Percentiles rank a stretch among this genome's conserved stretches.
phyloP scores from a whole-genome alignment of 1,139 yeast species.

The Taphrina confusa region DNA sequence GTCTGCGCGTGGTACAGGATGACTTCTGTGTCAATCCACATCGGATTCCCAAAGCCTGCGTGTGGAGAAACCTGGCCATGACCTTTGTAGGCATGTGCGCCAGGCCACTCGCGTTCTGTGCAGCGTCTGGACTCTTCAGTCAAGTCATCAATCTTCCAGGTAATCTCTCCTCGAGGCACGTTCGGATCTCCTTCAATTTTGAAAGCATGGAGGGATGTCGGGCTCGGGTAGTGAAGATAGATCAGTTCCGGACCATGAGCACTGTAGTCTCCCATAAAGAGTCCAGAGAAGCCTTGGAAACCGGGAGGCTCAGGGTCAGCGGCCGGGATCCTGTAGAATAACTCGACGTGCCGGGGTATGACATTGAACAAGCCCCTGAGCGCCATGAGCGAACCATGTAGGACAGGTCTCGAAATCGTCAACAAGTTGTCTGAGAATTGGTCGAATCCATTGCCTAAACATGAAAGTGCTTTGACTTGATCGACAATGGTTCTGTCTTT shows the following conservation, averaged over 20 bases:
- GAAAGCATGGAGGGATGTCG: conserved; percentile 7
- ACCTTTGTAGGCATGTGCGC: conserved; percentile 41
- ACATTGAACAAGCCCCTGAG: not conserved
- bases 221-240: conserved; percentile 12
- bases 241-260: conserved; percentile 17
- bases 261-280: conserved; percentile 21
- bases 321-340: conserved; percentile 5
- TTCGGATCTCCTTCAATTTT: conserved; percentile 41
- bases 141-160: conserved; percentile 43
- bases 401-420: not conserved
- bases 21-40: conserved; percentile 37
- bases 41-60: conserved; percentile 41
- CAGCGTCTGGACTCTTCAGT: conserved; percentile 39
- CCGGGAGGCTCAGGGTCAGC: not conserved
- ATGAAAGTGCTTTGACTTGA: not conserved
- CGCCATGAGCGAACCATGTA: not conserved
- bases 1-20: conserved; percentile 16
- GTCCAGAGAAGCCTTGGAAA: not conserved
- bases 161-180: conserved; percentile 45
- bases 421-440: conserved; percentile 5
- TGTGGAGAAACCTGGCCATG: conserved; percentile 42
- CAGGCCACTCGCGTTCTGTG: conserved; percentile 42
- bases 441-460: conserved; percentile 10
- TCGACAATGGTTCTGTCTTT: not conserved
- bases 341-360: conserved; percentile 7